These are phyloP conservation scores for Colletotrichum sp. DNA, from an alignment of 2,329 filamentous ascomycete species.

Conservation along the genomic window DNA sequence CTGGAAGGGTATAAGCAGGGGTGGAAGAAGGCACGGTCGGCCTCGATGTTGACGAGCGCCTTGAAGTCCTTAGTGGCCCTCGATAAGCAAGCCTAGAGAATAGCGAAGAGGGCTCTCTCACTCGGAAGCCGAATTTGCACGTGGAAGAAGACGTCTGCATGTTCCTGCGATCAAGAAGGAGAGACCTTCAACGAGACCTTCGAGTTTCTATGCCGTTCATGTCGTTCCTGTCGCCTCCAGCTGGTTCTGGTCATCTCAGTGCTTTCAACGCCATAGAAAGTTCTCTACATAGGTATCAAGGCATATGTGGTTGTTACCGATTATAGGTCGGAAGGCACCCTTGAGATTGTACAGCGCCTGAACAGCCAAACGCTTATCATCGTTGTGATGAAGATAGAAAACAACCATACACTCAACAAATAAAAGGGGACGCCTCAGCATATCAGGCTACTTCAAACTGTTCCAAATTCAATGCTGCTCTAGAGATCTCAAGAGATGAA, in stretches of 20 bases:
- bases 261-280: neutral
- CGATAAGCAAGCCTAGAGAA: neutral
- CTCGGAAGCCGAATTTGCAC: neutral
- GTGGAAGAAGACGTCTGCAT: accelerated
- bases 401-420: accelerated
- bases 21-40: neutral
- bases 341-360: accelerated
- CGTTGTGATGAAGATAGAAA: neutral
- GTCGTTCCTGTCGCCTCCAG: neutral
- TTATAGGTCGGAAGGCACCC: neutral
- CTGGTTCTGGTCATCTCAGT: neutral
- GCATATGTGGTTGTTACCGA: accelerated
- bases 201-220: no score
- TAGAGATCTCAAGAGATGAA: neutral
- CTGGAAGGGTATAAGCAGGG: neutral
- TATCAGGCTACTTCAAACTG: accelerated
- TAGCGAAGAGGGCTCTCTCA: no score
- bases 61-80: neutral
- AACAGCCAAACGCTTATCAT: accelerated
- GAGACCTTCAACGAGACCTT: no score
- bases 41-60: neutral
- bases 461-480: neutral
- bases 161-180: neutral
- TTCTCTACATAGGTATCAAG: neutral
- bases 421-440: neutral